Evolutionary conservation across 352 stramenopile species (phyloP).

Genomic region (Blastocystis sp.): DNA sequence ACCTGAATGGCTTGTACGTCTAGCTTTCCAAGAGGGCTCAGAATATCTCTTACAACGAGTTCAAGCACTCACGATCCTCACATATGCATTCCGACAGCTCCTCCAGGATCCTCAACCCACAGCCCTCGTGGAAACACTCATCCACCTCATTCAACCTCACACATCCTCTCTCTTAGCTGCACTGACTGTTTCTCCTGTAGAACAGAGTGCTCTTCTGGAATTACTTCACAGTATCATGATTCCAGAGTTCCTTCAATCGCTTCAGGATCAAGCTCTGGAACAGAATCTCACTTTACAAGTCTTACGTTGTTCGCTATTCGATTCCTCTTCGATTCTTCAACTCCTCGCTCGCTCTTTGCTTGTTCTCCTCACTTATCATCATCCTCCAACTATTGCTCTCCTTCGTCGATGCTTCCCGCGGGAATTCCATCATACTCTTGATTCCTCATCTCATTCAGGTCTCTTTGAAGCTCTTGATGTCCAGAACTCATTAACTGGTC

Average conservation of each 20-base stretch:
- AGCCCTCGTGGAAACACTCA: background rate
- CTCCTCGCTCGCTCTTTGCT: background rate
- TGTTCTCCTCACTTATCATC: background rate
- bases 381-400: background rate
- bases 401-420: slow-evolving; percentile 1
- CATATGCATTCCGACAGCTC: background rate
- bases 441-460: background rate
- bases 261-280: slow-evolving; percentile 21
- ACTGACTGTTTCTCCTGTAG: background rate
- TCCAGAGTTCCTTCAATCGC: background rate
- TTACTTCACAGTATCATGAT: slow-evolving; percentile 1
- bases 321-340: background rate
- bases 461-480: background rate
- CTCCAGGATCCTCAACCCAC: background rate
- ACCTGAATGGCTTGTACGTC: background rate
- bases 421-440: background rate
- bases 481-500: background rate
- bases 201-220: slow-evolving; percentile 15
- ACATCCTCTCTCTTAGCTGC: background rate
- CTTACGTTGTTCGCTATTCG: background rate
- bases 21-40: no score
- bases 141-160: background rate
- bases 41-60: no score
- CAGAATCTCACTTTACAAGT: background rate
- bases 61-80: no score